Percentiles rank a stretch among this genome's conserved stretches.
Evolutionary conservation across 495 filamentous ascomycete genomes (phyloP).

Genomic region (Neurospora pannonica): DNA sequence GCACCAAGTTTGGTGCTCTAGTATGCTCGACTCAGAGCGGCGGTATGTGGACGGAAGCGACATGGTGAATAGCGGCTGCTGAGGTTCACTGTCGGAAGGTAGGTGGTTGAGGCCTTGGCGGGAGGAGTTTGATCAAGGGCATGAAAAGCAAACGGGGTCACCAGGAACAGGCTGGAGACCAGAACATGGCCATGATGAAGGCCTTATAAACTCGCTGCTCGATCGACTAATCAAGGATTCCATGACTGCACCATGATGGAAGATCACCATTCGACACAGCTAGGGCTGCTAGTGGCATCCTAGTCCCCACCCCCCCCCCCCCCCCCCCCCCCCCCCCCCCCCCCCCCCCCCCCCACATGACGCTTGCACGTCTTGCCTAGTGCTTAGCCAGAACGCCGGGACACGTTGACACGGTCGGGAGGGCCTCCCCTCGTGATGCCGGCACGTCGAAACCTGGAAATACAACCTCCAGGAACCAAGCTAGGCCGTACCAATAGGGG

Average conservation of each 20-base stretch:
- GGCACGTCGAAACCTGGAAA: neutral
- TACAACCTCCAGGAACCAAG: neutral
- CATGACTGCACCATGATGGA: neutral
- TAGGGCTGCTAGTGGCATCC: neutral
- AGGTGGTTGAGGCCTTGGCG: neutral
- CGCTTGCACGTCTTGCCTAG: neutral
- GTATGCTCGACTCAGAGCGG: conserved; percentile 1
- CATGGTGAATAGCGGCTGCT: neutral
- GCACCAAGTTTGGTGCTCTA: conserved; percentile 29
- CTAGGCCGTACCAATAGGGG: neutral
- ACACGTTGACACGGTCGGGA: neutral
- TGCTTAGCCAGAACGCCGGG: neutral
- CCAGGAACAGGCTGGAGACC: neutral
- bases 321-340: neutral
- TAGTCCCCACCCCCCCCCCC: neutral
- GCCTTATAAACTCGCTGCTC: neutral
- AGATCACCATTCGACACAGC: neutral
- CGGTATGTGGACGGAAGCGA: neutral
- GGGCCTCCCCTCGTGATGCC: neutral
- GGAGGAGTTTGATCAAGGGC: neutral
- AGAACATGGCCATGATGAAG: neutral
- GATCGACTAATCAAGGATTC: neutral
- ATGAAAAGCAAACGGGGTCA: neutral
- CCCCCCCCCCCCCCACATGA: neutral
- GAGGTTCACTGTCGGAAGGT: neutral